Base-by-base conservation (phyloP, 305 asterid genomes). In the Fraxinus dipetala region DNA sequence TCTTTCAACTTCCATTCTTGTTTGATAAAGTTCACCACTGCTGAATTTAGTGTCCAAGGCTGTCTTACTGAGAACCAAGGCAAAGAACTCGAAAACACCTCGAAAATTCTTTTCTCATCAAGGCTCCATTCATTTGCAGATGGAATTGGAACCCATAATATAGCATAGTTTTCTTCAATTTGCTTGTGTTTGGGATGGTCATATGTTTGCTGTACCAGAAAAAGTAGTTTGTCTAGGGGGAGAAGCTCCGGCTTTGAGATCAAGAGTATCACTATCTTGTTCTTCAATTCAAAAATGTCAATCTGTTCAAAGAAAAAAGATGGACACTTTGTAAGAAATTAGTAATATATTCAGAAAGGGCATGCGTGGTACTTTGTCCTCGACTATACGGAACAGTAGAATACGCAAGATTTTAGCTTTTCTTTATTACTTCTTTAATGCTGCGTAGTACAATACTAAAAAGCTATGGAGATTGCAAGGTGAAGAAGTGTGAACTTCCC, bases 161-260 rank as follows among this genome's bases (percentile, higher is more conserved):
- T 82, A 24, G 79, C 91, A 76, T 75, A 92, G 30, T 70, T 85
- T 59, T 51, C 89, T 3, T 77, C 83, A 5, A 82, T n/a, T 54
- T 65, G 76, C 45, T 78, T 79, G 20, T 65, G 83, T 8, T 81
- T 80, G 18, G 88, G 88, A 87, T 85, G 87, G 79, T 87, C 87
- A 85, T 82, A 70, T n/a, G 91, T 91, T 86, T 84, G 93, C 38
- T 86, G 91, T 72, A 89, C 88, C 78, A 94, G 90, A 75, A 82
- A 84, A 79, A 88, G 82, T 74, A 89, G 38, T 80, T 86, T 80
- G 81, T 94, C 90, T 36, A 90, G 6, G 0, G 95, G 85, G 51
- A 94, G 85, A 22, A 92, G 85, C 16, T 90, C 89, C 4, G 94
- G 96, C 77, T 86, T 90, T 75, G 98, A 87, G 79, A 94, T 85